A percentile compares a stretch with the other conserved stretches of the same genome.
These are phyloP conservation scores for Solioccasus polychromus DNA, from an alignment of 768 basidiomycete species.

Conservation along the genomic window DNA sequence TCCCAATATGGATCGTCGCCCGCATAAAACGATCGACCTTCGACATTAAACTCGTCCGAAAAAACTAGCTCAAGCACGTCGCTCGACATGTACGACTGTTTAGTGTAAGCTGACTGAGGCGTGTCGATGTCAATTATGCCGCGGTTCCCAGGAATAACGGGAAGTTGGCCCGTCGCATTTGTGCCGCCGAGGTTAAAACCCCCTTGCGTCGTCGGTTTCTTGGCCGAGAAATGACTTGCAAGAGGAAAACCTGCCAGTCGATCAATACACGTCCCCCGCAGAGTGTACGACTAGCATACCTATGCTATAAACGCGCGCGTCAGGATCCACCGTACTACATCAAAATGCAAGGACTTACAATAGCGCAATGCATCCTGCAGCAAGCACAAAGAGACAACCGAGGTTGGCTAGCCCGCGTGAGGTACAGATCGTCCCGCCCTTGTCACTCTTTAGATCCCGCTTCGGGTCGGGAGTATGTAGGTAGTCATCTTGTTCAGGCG, in stretches of 20 bases:
- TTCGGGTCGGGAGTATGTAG: slow-evolving; percentile 63
- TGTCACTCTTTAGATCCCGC: slow-evolving; percentile 52
- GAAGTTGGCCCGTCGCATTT: slow-evolving; percentile 69
- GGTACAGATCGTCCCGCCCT: slow-evolving; percentile 58
- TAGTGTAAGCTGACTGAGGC: slow-evolving; percentile 43
- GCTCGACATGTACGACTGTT: slow-evolving; percentile 35
- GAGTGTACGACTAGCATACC: slow-evolving; percentile 4
- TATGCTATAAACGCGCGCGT: slow-evolving; percentile 10
- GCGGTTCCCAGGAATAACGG: slow-evolving; percentile 39
- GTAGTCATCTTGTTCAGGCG: slow-evolving; percentile 58
- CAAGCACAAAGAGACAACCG: slow-evolving; percentile 62
- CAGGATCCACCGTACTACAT: background rate
- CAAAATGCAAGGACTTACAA: slow-evolving; percentile 45
- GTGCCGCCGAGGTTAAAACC: slow-evolving; percentile 76
- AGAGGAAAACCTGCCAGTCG: slow-evolving; percentile 45
- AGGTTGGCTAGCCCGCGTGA: slow-evolving; percentile 62
- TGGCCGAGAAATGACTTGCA: slow-evolving; percentile 42
- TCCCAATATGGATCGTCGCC: slow-evolving; percentile 67
- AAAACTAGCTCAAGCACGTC: slow-evolving; percentile 57
- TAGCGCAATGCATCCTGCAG: slow-evolving; percentile 42
- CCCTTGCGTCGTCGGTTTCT: slow-evolving; percentile 39
- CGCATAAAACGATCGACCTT: slow-evolving; percentile 68
- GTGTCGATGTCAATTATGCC: slow-evolving; percentile 56
- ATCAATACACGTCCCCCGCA: background rate
- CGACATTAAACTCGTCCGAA: slow-evolving; percentile 78